Conservation (phyloP, 768 basidiomycete species). For the Boletus rex-veris region DNA sequence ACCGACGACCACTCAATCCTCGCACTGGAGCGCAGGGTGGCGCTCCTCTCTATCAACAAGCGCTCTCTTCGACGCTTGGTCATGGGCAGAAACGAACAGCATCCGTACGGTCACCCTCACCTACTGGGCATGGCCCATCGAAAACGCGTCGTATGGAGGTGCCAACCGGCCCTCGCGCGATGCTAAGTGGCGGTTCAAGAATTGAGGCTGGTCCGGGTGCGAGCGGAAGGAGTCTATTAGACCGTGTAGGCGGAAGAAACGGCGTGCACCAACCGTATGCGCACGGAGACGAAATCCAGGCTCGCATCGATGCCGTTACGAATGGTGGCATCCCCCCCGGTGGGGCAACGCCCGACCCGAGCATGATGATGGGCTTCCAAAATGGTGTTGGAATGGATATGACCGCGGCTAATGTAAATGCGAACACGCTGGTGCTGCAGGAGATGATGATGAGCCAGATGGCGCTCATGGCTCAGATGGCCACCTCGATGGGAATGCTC, state of each 20-base stretch:
- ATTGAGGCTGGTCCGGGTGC: constrained; percentile 15
- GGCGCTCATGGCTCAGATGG: constrained; percentile 93
- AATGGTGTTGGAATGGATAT: constrained; percentile 44
- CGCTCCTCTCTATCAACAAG: constrained; percentile 64
- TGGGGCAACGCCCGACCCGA: constrained; percentile 24
- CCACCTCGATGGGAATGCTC: constrained; percentile 76
- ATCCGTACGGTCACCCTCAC: constrained; percentile 61
- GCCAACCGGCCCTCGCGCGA: constrained; percentile 84
- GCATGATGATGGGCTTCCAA: constrained; percentile 43
- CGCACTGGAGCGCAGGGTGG: constrained; percentile 38
- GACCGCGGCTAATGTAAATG: constrained; percentile 50
- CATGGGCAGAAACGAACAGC: constrained; percentile 60
- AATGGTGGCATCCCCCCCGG: constrained; percentile 43
- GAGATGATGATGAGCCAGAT: constrained; percentile 92
- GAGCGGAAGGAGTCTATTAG: constrained; percentile 64
- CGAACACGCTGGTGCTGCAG: constrained; percentile 72
- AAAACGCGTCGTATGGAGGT: constrained; percentile 73
- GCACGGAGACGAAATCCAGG: constrained; percentile 69
- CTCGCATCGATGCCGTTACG: constrained; percentile 76
- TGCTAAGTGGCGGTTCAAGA: constrained; percentile 41
- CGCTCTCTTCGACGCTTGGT: constrained; percentile 56
- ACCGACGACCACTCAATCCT: constrained; percentile 40
- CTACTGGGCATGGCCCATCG: constrained; percentile 60
- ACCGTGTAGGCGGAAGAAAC: constrained; percentile 68
- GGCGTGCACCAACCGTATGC: constrained; percentile 29